Evolutionary conservation across 495 filamentous ascomycete species (phyloP).

Genomic region (Penicillium coffeae): DNA sequence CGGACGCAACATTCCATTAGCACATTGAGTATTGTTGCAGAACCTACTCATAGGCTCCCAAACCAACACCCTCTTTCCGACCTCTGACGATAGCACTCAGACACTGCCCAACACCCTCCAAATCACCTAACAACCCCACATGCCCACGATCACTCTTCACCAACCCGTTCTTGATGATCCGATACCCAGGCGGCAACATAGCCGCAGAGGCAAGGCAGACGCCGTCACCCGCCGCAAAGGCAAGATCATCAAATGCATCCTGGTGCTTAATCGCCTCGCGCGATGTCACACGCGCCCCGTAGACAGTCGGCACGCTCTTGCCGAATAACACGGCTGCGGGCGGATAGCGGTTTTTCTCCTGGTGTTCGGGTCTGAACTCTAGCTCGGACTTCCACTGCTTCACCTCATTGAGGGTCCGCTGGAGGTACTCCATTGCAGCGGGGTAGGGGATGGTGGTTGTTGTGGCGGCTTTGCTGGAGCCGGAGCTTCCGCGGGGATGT

Average conservation of each 20-base stretch:
- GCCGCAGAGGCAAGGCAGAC: constrained; percentile 82
- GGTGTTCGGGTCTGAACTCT: constrained; percentile 53
- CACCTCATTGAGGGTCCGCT: constrained; percentile 67
- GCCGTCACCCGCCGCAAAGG: constrained; percentile 85
- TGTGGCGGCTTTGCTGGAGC: constrained; percentile 35
- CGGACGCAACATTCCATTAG: too few relatives aligned
- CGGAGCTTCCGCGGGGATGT: constrained; percentile 24
- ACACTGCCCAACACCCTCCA: constrained; percentile 75
- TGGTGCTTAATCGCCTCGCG: constrained; percentile 64
- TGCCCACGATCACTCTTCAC: constrained; percentile 82
- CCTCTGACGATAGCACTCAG: constrained; percentile 62
- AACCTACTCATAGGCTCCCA: constrained; percentile 30
- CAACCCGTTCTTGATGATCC: constrained; percentile 62
- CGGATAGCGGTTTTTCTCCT: constrained; percentile 68
- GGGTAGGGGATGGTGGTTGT: constrained; percentile 46
- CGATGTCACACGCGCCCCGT: constrained; percentile 66
- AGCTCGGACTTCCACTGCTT: constrained; percentile 73
- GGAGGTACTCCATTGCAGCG: constrained; percentile 66
- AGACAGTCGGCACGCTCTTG: constrained; percentile 81
- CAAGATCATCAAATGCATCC: constrained; percentile 83
- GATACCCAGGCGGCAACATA: constrained; percentile 82
- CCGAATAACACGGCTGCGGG: constrained; percentile 83
- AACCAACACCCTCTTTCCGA: constrained; percentile 66
- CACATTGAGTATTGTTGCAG: too few relatives aligned
- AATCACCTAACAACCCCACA: constrained; percentile 78